These are phyloP conservation scores for Saturnispora silvae DNA, from an alignment of 805 yeast genomes.

Conservation along the genomic window DNA sequence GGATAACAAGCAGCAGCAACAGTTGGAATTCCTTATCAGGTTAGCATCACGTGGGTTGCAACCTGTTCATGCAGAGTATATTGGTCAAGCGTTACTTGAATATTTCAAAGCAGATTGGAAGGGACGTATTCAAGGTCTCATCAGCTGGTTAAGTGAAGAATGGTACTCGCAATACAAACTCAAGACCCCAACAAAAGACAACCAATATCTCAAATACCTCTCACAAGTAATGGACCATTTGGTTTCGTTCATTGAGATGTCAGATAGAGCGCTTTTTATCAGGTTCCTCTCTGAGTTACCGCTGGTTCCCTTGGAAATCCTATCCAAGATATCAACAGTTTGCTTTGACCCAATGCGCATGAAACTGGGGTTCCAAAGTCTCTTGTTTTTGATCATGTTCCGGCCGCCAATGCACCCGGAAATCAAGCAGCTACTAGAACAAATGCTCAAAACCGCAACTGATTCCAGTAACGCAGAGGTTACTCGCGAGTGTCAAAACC, in stretches of 20 bases:
- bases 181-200: constrained; percentile 9
- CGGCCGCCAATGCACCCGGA: constrained; percentile 70
- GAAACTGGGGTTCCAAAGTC: constrained; percentile 69
- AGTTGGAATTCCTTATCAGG: constrained; percentile 46
- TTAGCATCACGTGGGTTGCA: constrained; percentile 66
- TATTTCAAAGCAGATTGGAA: constrained; percentile 68
- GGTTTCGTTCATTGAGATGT: constrained; percentile 73
- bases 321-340: constrained; percentile 56
- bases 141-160: constrained; percentile 94
- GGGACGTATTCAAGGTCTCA: constrained; percentile 57
- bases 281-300: constrained; percentile 85
- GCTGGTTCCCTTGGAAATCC: constrained; percentile 48
- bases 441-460: constrained; percentile 31
- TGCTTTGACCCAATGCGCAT: constrained; percentile 81
- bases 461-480: constrained; percentile 35
- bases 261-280: constrained; percentile 71
- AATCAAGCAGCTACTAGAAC: constrained; percentile 39
- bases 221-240: constrained; percentile 62
- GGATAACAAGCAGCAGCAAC: constrained; percentile 1
- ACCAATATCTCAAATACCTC: constrained; percentile 56
- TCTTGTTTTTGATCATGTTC: constrained; percentile 78
- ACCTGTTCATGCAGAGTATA: constrained; percentile 41
- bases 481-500: constrained; percentile 30
- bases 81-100: constrained; percentile 61
- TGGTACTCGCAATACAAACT: constrained; percentile 55